Base-by-base conservation (phyloP, 129 eudicot genomes). In the Flaveria bidentis region DNA sequence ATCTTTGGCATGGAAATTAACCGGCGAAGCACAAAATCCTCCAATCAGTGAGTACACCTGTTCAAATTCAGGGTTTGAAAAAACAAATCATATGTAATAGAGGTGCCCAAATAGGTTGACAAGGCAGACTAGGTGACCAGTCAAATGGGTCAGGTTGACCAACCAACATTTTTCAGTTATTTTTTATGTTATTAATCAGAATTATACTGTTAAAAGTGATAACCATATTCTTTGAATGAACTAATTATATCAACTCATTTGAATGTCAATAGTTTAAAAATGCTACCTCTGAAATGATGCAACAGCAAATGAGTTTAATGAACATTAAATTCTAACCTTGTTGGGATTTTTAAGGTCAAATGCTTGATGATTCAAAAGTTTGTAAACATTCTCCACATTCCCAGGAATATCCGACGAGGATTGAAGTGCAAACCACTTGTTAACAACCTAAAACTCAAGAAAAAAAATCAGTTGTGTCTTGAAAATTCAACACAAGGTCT, bases 391-490 rank as follows among this genome's bases (percentile, higher is more conserved):
- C 85, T 91, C 91, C 2, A 94, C 98, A 74, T 94, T 94, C 77
- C 97, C 92, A 23, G 96, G 98, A 56, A 91, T 84, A 74, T 94
- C 93, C 10, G 98, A 94, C 60, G 83, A 26, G 56, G 98, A 96
- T 91, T 94, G 98, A 62, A 94, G 96, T 5, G 97, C 88, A 63
- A 94, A 86, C 98, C 98, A 94, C 73, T 87, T 94, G 76, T 85
- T 91, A 30, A 94, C 88, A 58, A 94, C 98, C 98, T 94, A 72
- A 26, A 25, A 73, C 13, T 25, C n/a, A 52, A 41, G 12, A 61
- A 46, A 51, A 30, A 56, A 66, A 6, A 26, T 68, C 36, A 30
- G 36, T 4, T 30, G 0, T 30, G 5, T 15, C 72, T 56, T 44
- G 11, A 62, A 30, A 67, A 73, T 47, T 14, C 55, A 15, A 42